Percentiles rank a stretch among this genome's conserved stretches.
These are phyloP conservation scores for Tillandsia leiboldiana DNA, from an alignment of 176 grass and related monocot species.

Conservation along the genomic window DNA sequence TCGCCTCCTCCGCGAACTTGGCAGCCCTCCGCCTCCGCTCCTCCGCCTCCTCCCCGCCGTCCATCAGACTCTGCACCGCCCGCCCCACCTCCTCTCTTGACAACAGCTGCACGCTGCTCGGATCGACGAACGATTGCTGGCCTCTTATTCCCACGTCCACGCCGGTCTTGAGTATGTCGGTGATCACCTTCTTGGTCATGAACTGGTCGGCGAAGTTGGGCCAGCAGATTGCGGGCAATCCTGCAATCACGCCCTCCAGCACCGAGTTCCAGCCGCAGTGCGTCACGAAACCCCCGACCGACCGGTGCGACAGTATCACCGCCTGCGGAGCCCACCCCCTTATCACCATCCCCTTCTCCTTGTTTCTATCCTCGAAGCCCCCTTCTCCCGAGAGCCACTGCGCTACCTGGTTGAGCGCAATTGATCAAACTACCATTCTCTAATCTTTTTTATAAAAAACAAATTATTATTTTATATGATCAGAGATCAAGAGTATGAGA, in stretches of 20 bases:
- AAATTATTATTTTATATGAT: too few relatives aligned
- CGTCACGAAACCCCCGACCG: background rate
- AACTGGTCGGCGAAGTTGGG: background rate
- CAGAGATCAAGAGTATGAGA: too few relatives aligned
- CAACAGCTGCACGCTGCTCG: background rate
- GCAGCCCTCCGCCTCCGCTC: background rate
- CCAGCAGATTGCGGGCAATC: background rate
- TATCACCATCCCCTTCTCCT: background rate
- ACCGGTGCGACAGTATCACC: background rate
- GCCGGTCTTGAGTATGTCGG: background rate
- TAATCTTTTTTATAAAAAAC: too few relatives aligned
- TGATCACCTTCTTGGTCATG: background rate
- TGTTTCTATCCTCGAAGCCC: constrained; percentile 1
- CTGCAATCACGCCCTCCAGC: background rate
- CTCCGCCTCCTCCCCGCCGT: background rate
- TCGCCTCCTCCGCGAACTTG: background rate
- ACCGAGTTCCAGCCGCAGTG: constrained; percentile 11
- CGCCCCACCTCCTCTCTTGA: background rate
- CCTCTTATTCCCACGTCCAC: background rate
- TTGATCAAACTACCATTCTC: too few relatives aligned
- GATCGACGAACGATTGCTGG: too few relatives aligned
- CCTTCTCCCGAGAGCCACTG: background rate
- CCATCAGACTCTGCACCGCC: background rate
- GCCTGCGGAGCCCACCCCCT: background rate
- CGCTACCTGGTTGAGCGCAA: background rate